phyloP scores from a whole-genome alignment of 805 yeast species.

The Myxozyma kluyveri region DNA sequence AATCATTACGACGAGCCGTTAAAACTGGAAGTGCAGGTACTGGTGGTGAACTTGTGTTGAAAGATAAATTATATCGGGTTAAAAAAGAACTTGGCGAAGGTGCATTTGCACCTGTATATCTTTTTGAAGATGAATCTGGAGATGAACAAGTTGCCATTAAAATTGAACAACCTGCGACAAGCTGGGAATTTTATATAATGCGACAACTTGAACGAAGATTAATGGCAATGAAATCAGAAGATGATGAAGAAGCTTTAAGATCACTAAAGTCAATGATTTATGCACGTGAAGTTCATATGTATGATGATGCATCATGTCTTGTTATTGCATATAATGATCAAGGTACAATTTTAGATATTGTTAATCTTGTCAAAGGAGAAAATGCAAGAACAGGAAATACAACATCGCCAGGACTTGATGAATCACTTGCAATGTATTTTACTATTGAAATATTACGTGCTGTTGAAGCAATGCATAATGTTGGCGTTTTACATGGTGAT shows the following conservation, averaged over 20 bases:
- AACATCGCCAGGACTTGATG: conserved; percentile 46
- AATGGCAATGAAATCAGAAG: conserved; percentile 17
- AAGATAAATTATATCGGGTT: conserved; percentile 46
- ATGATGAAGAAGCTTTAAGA: conserved; percentile 12
- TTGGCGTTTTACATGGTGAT: conserved; percentile 79
- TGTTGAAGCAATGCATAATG: conserved; percentile 58
- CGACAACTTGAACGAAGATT: conserved; percentile 52
- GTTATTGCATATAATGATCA: conserved; percentile 61
- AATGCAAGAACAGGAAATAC: conserved; percentile 6
- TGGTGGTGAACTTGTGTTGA: conserved; percentile 7
- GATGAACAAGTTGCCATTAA: conserved; percentile 56
- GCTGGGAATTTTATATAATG: conserved; percentile 81
- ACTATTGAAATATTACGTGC: conserved; percentile 62
- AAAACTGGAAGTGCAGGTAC: conserved; percentile 8
- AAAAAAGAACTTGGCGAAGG: conserved; percentile 68
- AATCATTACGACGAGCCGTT: conserved; percentile 2
- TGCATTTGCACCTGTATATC: conserved; percentile 74
- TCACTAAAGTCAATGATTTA: conserved; percentile 47
- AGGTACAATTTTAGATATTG: conserved; percentile 71
- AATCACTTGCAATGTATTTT: conserved; percentile 58
- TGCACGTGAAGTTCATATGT: conserved; percentile 54
- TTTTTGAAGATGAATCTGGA: conserved; percentile 50
- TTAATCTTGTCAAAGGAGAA: conserved; percentile 48
- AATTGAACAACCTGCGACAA: conserved; percentile 62
- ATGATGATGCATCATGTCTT: conserved; percentile 65